phyloP scores from a whole-genome alignment of 2,329 filamentous ascomycete genomes.

The Phialemoniopsis sp. region DNA sequence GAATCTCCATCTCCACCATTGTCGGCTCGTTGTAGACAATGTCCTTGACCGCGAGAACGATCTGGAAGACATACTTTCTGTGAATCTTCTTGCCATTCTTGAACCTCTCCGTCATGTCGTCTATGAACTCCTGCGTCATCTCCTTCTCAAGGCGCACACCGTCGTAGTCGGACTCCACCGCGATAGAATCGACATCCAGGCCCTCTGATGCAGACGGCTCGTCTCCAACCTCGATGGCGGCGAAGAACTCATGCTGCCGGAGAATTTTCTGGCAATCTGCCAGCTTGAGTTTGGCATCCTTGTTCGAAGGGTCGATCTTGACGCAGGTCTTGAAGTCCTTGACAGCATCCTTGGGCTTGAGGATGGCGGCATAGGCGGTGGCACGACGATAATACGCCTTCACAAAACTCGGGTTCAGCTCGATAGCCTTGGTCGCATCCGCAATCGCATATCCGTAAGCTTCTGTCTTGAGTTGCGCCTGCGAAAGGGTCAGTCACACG shows the following conservation, averaged over 20 bases:
- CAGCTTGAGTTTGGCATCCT: constrained; percentile 85
- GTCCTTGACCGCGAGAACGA: constrained; percentile 84
- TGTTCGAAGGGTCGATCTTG: constrained; percentile 81
- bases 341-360: constrained; percentile 82
- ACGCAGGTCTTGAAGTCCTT: constrained; percentile 91
- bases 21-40: constrained; percentile 90
- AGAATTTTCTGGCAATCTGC: constrained; percentile 94
- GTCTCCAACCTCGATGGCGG: constrained; percentile 89
- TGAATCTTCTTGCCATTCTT: constrained; percentile 94
- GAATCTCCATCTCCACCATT: constrained; percentile 90
- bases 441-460: constrained; percentile 89
- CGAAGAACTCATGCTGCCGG: constrained; percentile 86
- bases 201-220: constrained; percentile 90
- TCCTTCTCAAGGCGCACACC: constrained; percentile 71
- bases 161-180: constrained; percentile 80
- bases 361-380: constrained; percentile 84
- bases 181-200: constrained; percentile 81
- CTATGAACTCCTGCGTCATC: constrained; percentile 96
- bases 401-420: constrained; percentile 80
- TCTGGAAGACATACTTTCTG: constrained; percentile 96
- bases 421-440: constrained; percentile 87
- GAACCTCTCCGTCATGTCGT: constrained; percentile 95
- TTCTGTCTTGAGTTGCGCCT: constrained; percentile 95
- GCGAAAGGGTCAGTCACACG: constrained; percentile 39
- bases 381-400: constrained; percentile 97